Conservation (phyloP, 352 stramenopile species). For the Phytophthora meadii region DNA sequence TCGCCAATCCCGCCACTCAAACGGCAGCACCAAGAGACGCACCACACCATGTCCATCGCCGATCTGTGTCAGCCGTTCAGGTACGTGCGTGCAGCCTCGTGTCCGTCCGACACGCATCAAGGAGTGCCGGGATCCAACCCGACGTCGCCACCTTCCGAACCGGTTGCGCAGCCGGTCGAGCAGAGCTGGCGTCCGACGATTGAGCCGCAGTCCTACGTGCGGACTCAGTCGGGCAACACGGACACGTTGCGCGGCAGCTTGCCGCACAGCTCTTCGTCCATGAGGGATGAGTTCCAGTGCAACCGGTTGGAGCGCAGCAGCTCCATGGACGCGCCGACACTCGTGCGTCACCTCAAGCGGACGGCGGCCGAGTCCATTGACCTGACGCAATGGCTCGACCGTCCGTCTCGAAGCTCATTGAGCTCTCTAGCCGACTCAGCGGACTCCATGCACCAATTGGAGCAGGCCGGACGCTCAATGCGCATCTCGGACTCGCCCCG, state of each 20-base stretch:
- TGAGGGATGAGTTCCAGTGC: constrained; percentile 26
- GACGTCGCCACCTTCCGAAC: constrained; percentile 6
- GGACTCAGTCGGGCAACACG: constrained; percentile 32
- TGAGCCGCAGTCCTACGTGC: constrained; percentile 27
- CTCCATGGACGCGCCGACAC: constrained; percentile 59
- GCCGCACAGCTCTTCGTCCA: constrained; percentile 1
- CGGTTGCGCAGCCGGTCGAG: constrained; percentile 1
- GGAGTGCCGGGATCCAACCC: constrained; percentile 3
- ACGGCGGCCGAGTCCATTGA: constrained; percentile 42
- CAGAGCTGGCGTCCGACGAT: constrained; percentile 30
- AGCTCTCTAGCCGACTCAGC: constrained; percentile 68
- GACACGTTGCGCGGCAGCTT: constrained; percentile 25
- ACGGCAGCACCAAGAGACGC: constrained; percentile 36
- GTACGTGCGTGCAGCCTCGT: constrained; percentile 75
- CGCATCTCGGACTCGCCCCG: constrained; percentile 41
- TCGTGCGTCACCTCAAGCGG: constrained; percentile 35
- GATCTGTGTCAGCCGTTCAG: constrained; percentile 64
- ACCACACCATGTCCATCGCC: constrained; percentile 46
- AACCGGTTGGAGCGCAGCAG: constrained; percentile 66
- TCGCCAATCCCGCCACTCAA: constrained; percentile 48
- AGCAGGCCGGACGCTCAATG: constrained; percentile 46
- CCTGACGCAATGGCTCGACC: constrained; percentile 52
- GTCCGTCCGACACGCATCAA: constrained; percentile 72
- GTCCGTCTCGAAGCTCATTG: constrained; percentile 38
- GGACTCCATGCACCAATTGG: constrained; percentile 59